Conservation (phyloP, 1,284 basidiomycete genomes). For the Malassezia caprae region DNA sequence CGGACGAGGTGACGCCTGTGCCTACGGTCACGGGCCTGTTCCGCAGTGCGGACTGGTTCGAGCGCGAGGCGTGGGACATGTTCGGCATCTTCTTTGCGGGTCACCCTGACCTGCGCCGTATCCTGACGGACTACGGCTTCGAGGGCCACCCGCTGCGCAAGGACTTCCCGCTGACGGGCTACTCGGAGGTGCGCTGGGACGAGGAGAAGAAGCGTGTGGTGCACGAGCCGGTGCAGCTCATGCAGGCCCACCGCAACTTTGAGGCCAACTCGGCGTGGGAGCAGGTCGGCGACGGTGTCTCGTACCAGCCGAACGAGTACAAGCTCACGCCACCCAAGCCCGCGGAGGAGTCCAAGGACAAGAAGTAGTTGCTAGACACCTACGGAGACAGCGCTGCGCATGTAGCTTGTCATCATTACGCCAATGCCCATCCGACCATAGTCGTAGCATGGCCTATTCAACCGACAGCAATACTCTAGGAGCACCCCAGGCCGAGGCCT, state of each 20-base stretch:
- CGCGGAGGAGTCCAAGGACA: constrained; percentile 45
- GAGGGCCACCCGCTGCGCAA: constrained; percentile 96
- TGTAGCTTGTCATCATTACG: constrained; percentile 17
- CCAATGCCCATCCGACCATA: constrained; percentile 5
- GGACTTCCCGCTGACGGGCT: constrained; percentile 94
- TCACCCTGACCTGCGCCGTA: constrained; percentile 90
- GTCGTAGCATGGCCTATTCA: constrained; percentile 15
- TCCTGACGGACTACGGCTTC: constrained; percentile 98
- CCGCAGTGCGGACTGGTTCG: constrained; percentile 94
- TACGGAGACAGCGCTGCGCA: neutral
- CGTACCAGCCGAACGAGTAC: constrained; percentile 54
- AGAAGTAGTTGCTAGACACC: constrained; percentile 26
- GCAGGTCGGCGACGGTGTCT: constrained; percentile 76
- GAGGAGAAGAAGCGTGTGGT: constrained; percentile 98
- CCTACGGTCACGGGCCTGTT: constrained; percentile 73
- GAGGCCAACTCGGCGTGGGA: constrained; percentile 85
- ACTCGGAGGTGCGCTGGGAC: constrained; percentile 93
- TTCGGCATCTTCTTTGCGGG: constrained; percentile 92
- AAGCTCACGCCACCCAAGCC: constrained; percentile 50
- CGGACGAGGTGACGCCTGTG: constrained; percentile 86
- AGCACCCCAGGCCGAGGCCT: constrained; percentile 1
- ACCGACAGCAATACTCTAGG: constrained; percentile 15
- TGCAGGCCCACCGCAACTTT: constrained; percentile 97
- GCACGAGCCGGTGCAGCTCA: constrained; percentile 92
- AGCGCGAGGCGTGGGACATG: constrained; percentile 96